Evolutionary conservation across 208 protist species (phyloP).

Genomic region (Leptomonas seymouri): DNA sequence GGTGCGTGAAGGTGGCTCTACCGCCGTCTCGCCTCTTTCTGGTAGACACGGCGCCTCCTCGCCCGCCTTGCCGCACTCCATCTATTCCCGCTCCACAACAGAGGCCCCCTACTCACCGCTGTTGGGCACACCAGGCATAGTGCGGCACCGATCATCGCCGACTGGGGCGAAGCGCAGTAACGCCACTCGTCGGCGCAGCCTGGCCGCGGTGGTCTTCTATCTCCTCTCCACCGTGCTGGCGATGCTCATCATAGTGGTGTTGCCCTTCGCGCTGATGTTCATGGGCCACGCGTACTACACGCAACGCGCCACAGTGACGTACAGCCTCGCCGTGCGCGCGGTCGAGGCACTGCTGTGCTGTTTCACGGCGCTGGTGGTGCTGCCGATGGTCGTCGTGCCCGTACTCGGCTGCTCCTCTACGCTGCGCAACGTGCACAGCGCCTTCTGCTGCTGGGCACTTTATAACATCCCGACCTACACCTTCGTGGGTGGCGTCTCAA

Average conservation of each 20-base stretch:
- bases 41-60: not conserved
- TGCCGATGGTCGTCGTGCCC: slow-evolving; percentile 51
- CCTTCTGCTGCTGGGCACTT: slow-evolving; percentile 55
- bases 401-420: slow-evolving; percentile 27
- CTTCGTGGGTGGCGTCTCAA: slow-evolving; percentile 44
- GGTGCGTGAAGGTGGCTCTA: not conserved
- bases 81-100: slow-evolving; percentile 21
- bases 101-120: slow-evolving; percentile 17
- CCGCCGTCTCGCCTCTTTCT: not conserved
- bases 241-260: slow-evolving; percentile 44
- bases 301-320: slow-evolving; percentile 28
- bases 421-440: slow-evolving; percentile 46
- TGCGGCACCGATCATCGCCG: not conserved
- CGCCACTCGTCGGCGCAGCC: slow-evolving; percentile 14
- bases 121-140: slow-evolving; percentile 17
- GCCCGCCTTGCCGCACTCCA: slow-evolving; percentile 16
- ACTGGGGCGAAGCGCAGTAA: not conserved
- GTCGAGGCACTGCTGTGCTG: slow-evolving; percentile 39
- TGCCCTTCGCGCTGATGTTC: slow-evolving; percentile 46
- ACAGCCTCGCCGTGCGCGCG: slow-evolving; percentile 28
- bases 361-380: slow-evolving; percentile 49
- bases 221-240: slow-evolving; percentile 38
- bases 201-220: slow-evolving; percentile 23
- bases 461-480: slow-evolving; percentile 84
- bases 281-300: slow-evolving; percentile 57